Evolutionary conservation across 2,329 filamentous ascomycete genomes (phyloP), one percentile per base, ranked within the genome.

Genomic region (Bipolaris zeicola): DNA sequence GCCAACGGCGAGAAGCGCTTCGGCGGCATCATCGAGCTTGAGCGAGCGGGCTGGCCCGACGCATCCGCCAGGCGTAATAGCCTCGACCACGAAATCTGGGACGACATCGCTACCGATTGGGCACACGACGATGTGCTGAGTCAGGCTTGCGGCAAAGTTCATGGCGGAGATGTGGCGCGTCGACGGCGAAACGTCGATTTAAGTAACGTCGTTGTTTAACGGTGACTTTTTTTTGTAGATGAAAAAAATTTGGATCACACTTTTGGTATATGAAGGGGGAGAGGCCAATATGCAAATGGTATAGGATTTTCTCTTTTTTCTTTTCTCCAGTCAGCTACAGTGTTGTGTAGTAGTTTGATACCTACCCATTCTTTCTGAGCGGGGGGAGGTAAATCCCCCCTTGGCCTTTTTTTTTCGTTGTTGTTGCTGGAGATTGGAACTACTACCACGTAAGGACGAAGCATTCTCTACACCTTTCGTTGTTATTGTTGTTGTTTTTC

Each of bases 21-120:
- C 36, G 90, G 90, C 34, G 90, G 90, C 1, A 73, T 92, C 31
- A 73, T 90, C 64, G 82, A 87, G 67, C 79, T 89, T 43, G 85
- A 87, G 63, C 81, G 84, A 31, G 62, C 66, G 6, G 68, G 67
- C 4, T 73, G 69, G 67, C 68, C 67, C 1, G 66, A 70, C 24
- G 39, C 34, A 31, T 60, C 59, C 13, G 55, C 52, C 10, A 43
- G 49, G 26, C 52, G 52, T 22, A 44, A 45, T 11, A 54, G 52
- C 26, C 41, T 50, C 2, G 51, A 57, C 1, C 34, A 48, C 6
- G 34, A 22, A 39, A 57, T 6, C 7, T 50, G 45, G 22, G 58
- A 66, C 18, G 60, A 63, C 6, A 24, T 57, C 20, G 44, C 58
- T 16, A 60, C 55, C 5, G 70, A 74, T 37, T 75, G 71, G 71